Evolutionary conservation across 208 protist species (phyloP).

Genomic region (Crithidia fasciculata): DNA sequence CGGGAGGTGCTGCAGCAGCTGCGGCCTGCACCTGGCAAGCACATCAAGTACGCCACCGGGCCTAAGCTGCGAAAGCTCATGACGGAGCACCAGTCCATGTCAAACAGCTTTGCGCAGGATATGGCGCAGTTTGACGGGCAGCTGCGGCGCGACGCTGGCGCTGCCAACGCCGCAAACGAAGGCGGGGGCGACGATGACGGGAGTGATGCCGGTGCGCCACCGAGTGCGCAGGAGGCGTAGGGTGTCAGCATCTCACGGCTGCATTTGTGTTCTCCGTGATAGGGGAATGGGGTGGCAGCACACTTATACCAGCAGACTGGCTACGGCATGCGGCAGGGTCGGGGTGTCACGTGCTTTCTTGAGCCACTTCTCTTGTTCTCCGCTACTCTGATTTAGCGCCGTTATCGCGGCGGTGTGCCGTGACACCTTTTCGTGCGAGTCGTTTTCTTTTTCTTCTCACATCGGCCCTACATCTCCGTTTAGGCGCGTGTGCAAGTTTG

Average conservation of each 20-base stretch:
- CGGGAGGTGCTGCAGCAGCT: slow-evolving; percentile 44
- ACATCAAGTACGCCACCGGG: slow-evolving; percentile 66
- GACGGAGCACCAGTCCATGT: slow-evolving; percentile 36
- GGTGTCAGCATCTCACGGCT: no score
- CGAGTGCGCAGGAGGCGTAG: background rate
- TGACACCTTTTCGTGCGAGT: background rate
- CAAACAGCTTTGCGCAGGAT: slow-evolving; percentile 27
- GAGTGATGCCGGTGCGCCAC: background rate
- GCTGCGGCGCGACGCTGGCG: background rate
- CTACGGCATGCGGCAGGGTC: no score
- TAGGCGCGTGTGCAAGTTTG: no score
- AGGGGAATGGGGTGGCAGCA: no score
- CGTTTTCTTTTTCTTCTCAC: slow-evolving; percentile 11
- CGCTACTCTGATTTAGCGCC: no score
- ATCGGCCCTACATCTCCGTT: background rate
- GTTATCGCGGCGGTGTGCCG: no score
- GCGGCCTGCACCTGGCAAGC: slow-evolving; percentile 43
- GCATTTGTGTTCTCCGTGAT: no score
- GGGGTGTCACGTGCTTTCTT: no score
- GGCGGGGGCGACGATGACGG: background rate
- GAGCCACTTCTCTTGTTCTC: no score
- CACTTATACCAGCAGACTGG: no score
- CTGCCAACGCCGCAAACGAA: background rate
- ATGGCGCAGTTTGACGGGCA: slow-evolving; percentile 13
- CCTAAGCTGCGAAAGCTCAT: slow-evolving; percentile 47